These are phyloP conservation scores for Yamadazyma siamensis DNA, from an alignment of 1,139 yeast species.

Conservation along the genomic window DNA sequence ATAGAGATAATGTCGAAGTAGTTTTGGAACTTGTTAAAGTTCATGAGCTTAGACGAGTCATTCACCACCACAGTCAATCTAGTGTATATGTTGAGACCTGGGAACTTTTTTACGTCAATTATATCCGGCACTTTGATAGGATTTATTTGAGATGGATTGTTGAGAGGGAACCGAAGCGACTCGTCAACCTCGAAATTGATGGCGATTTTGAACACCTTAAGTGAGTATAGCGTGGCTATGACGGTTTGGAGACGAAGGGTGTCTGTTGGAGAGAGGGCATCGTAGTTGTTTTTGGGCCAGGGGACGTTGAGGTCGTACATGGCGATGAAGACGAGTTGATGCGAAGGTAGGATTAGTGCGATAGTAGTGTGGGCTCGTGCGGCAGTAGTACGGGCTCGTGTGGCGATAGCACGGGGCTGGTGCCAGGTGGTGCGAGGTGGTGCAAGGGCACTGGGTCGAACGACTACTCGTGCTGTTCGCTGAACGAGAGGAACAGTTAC, in stretches of 20 bases:
- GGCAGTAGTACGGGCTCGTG: too few species aligned
- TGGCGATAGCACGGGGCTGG: too few species aligned
- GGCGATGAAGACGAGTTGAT: slow-evolving; percentile 1
- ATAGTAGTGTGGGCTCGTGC: too few species aligned
- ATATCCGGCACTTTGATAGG: slow-evolving; percentile 33
- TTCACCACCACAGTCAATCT: slow-evolving; percentile 73
- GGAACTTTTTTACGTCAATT: slow-evolving; percentile 20
- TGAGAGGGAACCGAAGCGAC: slow-evolving; percentile 53
- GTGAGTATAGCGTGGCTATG: slow-evolving; percentile 51
- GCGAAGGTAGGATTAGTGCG: not conserved
- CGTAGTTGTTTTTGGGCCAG: slow-evolving; percentile 66
- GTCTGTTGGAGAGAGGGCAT: slow-evolving; percentile 38
- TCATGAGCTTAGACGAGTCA: slow-evolving; percentile 77
- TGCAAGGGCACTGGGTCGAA: too few species aligned
- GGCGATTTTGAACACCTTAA: slow-evolving; percentile 75
- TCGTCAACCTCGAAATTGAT: slow-evolving; percentile 63
- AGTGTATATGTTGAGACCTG: slow-evolving; percentile 51
- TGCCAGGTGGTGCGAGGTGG: too few species aligned
- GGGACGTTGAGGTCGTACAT: slow-evolving; percentile 73
- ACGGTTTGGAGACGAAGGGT: slow-evolving; percentile 44
- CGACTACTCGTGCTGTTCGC: not conserved
- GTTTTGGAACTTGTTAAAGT: slow-evolving; percentile 57
- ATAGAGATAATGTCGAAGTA: slow-evolving; percentile 80
- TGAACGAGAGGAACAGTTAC: too few species aligned
- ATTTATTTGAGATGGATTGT: slow-evolving; percentile 28